phyloP scores from a whole-genome alignment of 192 early-diverging fungal species.

The Coemansia sp. region DNA sequence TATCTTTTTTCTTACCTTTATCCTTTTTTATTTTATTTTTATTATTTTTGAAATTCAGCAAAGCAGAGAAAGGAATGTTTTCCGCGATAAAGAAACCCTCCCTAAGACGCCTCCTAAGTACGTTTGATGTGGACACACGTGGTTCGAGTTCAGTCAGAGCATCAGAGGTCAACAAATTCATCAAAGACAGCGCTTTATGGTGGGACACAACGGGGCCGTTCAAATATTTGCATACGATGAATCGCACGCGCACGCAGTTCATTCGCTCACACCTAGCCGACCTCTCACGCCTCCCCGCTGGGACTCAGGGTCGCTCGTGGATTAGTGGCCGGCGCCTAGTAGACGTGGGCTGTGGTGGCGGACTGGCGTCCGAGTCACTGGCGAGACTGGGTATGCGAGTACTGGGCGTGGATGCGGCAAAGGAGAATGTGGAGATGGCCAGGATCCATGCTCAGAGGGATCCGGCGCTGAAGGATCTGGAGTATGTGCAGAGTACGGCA shows the following conservation, averaged over 20 bases:
- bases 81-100: too few species aligned
- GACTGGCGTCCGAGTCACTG: conserved; percentile 82
- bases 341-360: conserved; percentile 96
- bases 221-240: conserved; percentile 80
- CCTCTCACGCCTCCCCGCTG: background rate
- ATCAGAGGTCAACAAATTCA: too few species aligned
- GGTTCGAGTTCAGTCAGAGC: too few species aligned
- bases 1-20: too few species aligned
- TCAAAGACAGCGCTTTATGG: conserved; percentile 63
- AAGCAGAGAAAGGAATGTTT: too few species aligned
- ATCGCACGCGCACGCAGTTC: conserved; percentile 72
- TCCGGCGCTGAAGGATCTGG: conserved; percentile 62
- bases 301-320: conserved; percentile 8
- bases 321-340: conserved; percentile 60
- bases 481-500: conserved; percentile 27
- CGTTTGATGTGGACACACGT: too few species aligned
- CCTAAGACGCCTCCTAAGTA: too few species aligned
- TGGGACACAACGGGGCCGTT: conserved; percentile 89
- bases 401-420: conserved; percentile 82
- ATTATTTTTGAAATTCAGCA: too few species aligned
- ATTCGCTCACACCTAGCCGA: conserved; percentile 63
- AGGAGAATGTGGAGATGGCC: conserved; percentile 85
- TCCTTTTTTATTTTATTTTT: too few species aligned
- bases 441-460: conserved; percentile 70
- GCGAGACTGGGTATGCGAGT: conserved; percentile 76